These are phyloP conservation scores for Phaseolus lunatus DNA, from an alignment of 306 rosid genomes.

Conservation along the genomic window DNA sequence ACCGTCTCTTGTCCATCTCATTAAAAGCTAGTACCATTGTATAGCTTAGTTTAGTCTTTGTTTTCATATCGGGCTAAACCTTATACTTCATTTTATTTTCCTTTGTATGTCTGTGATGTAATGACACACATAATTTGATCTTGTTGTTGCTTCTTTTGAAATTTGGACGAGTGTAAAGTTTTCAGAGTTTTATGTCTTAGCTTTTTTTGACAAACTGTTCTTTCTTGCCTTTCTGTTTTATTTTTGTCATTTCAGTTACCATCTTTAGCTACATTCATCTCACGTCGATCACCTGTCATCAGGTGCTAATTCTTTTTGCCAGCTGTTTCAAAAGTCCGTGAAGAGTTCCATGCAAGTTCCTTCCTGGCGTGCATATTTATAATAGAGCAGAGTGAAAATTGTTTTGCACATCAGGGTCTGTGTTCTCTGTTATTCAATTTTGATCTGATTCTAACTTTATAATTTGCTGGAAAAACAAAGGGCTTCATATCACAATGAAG, in stretches of 20 bases:
- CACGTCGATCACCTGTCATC: conserved; percentile 35
- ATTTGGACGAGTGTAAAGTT: conserved; percentile 6
- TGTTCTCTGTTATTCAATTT: conserved; percentile 35
- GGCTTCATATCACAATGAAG: conserved; percentile 74
- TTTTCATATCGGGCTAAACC: conserved; percentile 34
- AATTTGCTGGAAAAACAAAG: conserved; percentile 53
- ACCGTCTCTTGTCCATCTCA: conserved; percentile 42
- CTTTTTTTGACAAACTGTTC: conserved; percentile 33
- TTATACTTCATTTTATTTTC: conserved; percentile 24
- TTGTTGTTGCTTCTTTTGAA: conserved; percentile 33
- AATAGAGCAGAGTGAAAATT: conserved; percentile 22
- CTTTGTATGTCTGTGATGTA: conserved; percentile 30
- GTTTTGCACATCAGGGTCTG: conserved; percentile 32
- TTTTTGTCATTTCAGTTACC: conserved; percentile 10
- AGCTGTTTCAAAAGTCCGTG: conserved; percentile 33
- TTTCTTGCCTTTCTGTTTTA: neutral
- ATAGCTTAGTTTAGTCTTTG: conserved; percentile 52
- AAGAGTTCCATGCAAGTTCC: conserved; percentile 35
- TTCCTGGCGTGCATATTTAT: conserved; percentile 41
- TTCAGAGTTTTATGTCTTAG: conserved; percentile 32
- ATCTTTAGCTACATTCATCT: conserved; percentile 38
- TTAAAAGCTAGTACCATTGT: conserved; percentile 40
- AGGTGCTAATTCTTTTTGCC: conserved; percentile 44
- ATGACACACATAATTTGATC: conserved; percentile 33
- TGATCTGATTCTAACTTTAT: conserved; percentile 39